Evolutionary conservation across 2,329 filamentous ascomycete species (phyloP).

Genomic region (Onygenales sp.): DNA sequence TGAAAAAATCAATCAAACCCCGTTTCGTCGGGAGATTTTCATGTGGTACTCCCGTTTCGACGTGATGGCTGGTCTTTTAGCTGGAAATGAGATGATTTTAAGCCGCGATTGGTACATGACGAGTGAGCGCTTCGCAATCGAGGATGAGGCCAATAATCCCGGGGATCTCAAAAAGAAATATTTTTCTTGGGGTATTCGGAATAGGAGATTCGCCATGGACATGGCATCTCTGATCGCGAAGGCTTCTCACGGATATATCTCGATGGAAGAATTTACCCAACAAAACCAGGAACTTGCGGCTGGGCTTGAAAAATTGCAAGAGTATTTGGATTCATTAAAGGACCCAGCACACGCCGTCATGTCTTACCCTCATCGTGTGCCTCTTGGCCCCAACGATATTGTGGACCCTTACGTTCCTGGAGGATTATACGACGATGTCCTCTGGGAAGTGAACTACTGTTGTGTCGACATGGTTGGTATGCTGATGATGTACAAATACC

Average conservation of each 20-base stretch:
- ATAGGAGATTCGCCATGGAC: constrained; percentile 67
- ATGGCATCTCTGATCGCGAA: constrained; percentile 69
- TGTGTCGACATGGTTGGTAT: constrained; percentile 70
- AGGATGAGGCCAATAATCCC: constrained; percentile 51
- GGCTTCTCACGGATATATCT: constrained; percentile 55
- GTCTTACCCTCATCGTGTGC: constrained; percentile 48
- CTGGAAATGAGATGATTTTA: constrained; percentile 64
- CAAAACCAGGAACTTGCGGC: constrained; percentile 50
- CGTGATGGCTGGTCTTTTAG: constrained; percentile 72
- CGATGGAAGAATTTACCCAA: constrained; percentile 52
- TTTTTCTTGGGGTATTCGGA: constrained; percentile 55
- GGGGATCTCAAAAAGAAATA: constrained; percentile 56
- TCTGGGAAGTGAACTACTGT: constrained; percentile 67
- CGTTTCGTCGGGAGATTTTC: constrained; percentile 63
- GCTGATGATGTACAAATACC: constrained; percentile 69
- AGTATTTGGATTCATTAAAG: constrained; percentile 53
- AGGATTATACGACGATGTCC: constrained; percentile 57
- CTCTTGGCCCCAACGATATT: constrained; percentile 53
- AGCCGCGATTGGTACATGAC: constrained; percentile 68
- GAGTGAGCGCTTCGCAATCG: constrained; percentile 53
- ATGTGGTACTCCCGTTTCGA: constrained; percentile 91
- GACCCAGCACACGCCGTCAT: constrained; percentile 55
- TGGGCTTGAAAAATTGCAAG: constrained; percentile 30
- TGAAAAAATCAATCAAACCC: constrained; percentile 60
- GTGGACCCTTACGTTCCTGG: constrained; percentile 64